A percentile compares a stretch with the other conserved stretches of the same genome.
Conservation (phyloP, 345 rosid species). For the Murraya paniculata region DNA sequence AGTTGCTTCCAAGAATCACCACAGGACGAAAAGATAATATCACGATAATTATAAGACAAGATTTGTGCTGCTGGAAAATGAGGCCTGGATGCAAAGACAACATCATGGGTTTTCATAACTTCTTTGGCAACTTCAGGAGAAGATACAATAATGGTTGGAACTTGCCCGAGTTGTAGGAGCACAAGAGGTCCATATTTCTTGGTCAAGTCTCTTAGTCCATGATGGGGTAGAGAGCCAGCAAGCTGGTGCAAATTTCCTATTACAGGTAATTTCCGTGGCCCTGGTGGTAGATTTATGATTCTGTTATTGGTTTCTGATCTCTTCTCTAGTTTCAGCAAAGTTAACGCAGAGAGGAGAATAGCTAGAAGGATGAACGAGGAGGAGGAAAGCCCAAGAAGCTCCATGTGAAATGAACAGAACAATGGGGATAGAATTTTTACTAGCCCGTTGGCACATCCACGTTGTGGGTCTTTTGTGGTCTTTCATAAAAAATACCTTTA, state of each 20-base stretch:
- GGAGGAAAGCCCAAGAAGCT: too few species aligned
- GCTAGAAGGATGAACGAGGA: too few species aligned
- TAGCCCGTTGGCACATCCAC: too few species aligned
- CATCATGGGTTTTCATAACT: constrained; percentile 29
- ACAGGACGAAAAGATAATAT: constrained; percentile 16
- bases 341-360: not conserved
- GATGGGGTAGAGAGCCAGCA: constrained; percentile 19
- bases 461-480: too few species aligned
- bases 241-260: constrained; percentile 35
- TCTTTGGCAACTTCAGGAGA: constrained; percentile 27
- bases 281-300: constrained; percentile 25
- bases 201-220: constrained; percentile 14
- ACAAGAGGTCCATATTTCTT: constrained; percentile 19
- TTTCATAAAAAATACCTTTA: too few species aligned
- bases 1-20: constrained; percentile 17
- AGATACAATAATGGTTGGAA: constrained; percentile 24
- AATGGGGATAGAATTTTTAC: too few species aligned
- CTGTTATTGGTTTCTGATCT: not conserved
- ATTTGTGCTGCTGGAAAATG: not conserved
- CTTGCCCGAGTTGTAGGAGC: constrained; percentile 27
- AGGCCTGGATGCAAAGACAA: constrained; percentile 32
- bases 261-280: constrained; percentile 35
- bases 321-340: not conserved
- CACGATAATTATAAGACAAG: not conserved
- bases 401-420: too few species aligned